Percentiles rank a stretch among this genome's conserved stretches.
Conservation (phyloP, 106 monocot species). For the Phalaenopsis aphrodite region DNA sequence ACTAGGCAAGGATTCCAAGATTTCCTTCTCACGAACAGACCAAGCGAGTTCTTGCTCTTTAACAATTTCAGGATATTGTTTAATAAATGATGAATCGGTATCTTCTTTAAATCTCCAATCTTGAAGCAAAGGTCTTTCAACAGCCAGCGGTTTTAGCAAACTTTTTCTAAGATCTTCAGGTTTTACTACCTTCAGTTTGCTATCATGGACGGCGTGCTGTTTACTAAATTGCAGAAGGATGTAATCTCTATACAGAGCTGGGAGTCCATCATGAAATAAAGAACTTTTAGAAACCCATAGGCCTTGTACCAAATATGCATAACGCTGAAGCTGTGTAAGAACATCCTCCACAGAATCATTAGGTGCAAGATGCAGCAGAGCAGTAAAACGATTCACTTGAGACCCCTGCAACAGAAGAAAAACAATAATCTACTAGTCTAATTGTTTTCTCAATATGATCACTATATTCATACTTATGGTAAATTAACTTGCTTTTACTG, state of each 20-base stretch:
- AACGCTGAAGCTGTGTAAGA: conserved; percentile 39
- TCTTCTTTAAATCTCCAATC: conserved; percentile 77
- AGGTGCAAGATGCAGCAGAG: conserved; percentile 68
- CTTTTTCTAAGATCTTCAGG: neutral
- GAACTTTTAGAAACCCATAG: conserved; percentile 85
- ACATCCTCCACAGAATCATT: conserved; percentile 32
- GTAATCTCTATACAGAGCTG: conserved; percentile 45
- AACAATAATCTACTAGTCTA: neutral
- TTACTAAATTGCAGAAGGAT: conserved; percentile 61
- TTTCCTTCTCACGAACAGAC: conserved; percentile 35
- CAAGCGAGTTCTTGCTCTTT: conserved; percentile 52
- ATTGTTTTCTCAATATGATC: too few relatives aligned
- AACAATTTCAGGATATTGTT: conserved; percentile 44
- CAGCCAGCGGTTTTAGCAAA: conserved; percentile 43
- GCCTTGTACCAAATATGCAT: conserved; percentile 77
- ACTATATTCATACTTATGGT: too few relatives aligned
- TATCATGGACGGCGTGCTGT: conserved; percentile 23
- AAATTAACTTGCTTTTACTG: too few relatives aligned
- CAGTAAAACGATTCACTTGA: conserved; percentile 54
- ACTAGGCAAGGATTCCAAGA: conserved; percentile 14
- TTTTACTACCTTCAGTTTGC: conserved; percentile 18
- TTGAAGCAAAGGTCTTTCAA: conserved; percentile 26
- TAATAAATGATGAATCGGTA: conserved; percentile 42
- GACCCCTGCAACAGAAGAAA: conserved; percentile 37
- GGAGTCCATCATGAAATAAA: conserved; percentile 27